Base-by-base conservation (phyloP, 2,329 filamentous ascomycete genomes). In the Fusarium devonianum region DNA sequence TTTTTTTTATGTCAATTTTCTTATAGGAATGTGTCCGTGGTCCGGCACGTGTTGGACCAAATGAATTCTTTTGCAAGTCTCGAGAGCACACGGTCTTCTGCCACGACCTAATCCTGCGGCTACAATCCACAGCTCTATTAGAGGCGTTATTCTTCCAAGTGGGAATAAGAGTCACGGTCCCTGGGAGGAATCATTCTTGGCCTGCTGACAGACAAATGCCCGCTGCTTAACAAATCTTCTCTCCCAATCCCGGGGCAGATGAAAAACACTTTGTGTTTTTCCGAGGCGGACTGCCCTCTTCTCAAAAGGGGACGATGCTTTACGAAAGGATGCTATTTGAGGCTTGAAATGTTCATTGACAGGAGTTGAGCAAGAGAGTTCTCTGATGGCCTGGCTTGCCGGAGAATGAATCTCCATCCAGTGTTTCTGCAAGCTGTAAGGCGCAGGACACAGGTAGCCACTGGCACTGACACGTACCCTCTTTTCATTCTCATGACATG, bases 11-110 rank as follows among this genome's bases (percentile, higher is more conserved):
- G n/a, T n/a, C n/a, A n/a, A n/a, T n/a, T n/a, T n/a, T n/a, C n/a
- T n/a, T n/a, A n/a, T n/a, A n/a, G n/a, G n/a, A n/a, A n/a, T n/a
- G n/a, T n/a, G 17, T 9, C 17, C 28, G 17, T 43, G 40, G 30
- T 21, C 40, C 28, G 40, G 36, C 22, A 19, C 26, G 17, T 36
- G 30, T 36, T 22, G 17, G 21, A 7, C 14, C 22, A n/a, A 34
- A 36, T 10, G 40, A 9, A 7, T 13, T 33, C 9, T 14, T 21
- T 4, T 22, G 8, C 4, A n/a, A 13, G 5, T 6, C 13, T 28
- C n/a, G 30, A 16, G 30, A 26, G 17, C 40, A 36, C 40, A 17
- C 26, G 40, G 21, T 43, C 17, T 26, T 22, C 22, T n/a, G n/a
- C n/a, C n/a, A n/a, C n/a, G n/a, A n/a, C n/a, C n/a, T n/a, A n/a